Base-by-base conservation (phyloP, 805 yeast species). In the Lachancea mirantina region DNA sequence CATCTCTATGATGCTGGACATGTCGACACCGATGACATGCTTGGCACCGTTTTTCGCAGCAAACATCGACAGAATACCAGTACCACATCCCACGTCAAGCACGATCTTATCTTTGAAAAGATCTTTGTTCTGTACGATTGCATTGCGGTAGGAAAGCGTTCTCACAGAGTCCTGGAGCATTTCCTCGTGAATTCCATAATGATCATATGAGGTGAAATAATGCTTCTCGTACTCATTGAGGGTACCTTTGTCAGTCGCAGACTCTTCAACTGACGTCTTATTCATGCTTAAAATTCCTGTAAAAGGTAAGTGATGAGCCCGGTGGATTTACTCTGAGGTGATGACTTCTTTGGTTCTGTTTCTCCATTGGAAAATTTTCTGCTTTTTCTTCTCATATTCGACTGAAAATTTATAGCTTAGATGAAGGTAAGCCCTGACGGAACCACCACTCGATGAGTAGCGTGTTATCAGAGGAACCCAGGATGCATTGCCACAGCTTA, bases 1-100 rank as follows among this genome's bases (percentile, higher is more conserved):
- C 87, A 85, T 87, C 43, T 79, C 94, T 48, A 94, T 92, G 58
- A 92, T 92, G 57, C 83, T 83, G 15, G 96, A 85, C 88, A 88
- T 87, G 62, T 92, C 99, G 35, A 92, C 96, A 30, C 95, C 95
- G 59, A 87, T 81, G 34, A 92, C 98, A 55, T 87, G 96, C 59
- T 87, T 85, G 42, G 98, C 98, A 45, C 98, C 99, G n/a, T 96
- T 94, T 55, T 79, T 80, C 31, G 89, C 96, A 11, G 97, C 97
- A 68, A 92, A 92, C 95, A 92, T 84, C 16, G 96, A 88, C 42
- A 92, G 65, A 46, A 92, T 87, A 47, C 98, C 99, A 14, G 98
- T 92, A 47, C 99, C 99, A 62, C 98, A 94, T 30, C 99, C 99
- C 37, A 92, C 98, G 63, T 92, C 99, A 37, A 92, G 68, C 6